Evolutionary conservation across 768 basidiomycete genomes (phyloP).

Genomic region (Leucocoprinus sp.): DNA sequence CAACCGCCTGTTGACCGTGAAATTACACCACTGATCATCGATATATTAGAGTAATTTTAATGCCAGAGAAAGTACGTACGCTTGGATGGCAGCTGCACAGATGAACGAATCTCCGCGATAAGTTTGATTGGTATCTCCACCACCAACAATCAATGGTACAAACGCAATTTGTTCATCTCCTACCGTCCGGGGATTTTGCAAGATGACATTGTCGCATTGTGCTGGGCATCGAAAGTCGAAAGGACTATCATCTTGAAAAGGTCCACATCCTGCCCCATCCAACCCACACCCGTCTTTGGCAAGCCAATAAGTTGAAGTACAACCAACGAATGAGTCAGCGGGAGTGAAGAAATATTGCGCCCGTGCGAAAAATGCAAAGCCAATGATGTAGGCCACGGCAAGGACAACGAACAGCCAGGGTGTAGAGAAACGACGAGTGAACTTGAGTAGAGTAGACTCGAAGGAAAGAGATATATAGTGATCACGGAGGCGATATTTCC

Average conservation of each 20-base stretch:
- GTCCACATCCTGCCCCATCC: constrained; percentile 55
- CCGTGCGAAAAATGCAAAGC: constrained; percentile 63
- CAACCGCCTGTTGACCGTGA: constrained; percentile 69
- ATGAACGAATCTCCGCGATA: constrained; percentile 83
- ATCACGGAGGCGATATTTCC: constrained; percentile 32
- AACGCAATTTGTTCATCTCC: constrained; percentile 59
- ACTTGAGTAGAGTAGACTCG: constrained; percentile 44
- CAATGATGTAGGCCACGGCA: constrained; percentile 56
- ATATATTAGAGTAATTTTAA: constrained; percentile 9
- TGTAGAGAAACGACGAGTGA: constrained; percentile 44
- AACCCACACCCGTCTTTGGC: constrained; percentile 67
- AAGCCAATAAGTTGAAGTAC: constrained; percentile 66
- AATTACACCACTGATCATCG: constrained; percentile 48
- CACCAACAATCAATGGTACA: constrained; percentile 77
- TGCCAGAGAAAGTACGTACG: constrained; percentile 35
- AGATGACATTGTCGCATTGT: constrained; percentile 50
- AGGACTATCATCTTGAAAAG: constrained; percentile 44
- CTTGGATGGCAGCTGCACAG: constrained; percentile 77
- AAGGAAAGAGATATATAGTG: constrained; percentile 34
- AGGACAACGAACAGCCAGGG: constrained; percentile 50
- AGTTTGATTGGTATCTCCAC: constrained; percentile 61
- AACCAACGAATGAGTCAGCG: constrained; percentile 52
- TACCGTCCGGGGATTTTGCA: constrained; percentile 69
- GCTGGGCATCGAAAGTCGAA: constrained; percentile 81
- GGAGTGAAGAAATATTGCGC: constrained; percentile 68